Evolutionary conservation across 2,329 filamentous ascomycete species (phyloP).

Genomic region (Stagonosporopsis tanaceti): DNA sequence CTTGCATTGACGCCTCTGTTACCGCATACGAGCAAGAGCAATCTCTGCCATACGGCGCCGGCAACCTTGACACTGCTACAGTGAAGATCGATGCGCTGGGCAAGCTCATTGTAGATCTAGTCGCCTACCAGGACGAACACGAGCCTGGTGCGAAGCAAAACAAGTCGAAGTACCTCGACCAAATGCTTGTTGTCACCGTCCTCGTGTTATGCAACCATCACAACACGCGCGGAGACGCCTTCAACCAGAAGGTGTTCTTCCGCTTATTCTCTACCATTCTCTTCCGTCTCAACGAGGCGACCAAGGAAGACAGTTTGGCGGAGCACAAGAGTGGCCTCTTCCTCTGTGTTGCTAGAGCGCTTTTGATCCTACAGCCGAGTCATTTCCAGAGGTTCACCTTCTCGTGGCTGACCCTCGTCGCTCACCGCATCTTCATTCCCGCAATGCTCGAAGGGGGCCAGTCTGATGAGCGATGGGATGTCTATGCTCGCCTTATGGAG

Average conservation of each 20-base stretch:
- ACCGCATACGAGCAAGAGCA: slow-evolving; percentile 77
- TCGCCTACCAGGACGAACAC: slow-evolving; percentile 72
- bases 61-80: slow-evolving; percentile 66
- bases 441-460: slow-evolving; percentile 72
- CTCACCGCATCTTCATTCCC: slow-evolving; percentile 86
- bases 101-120: slow-evolving; percentile 78
- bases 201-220: slow-evolving; percentile 88
- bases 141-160: slow-evolving; percentile 66
- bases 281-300: slow-evolving; percentile 73
- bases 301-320: slow-evolving; percentile 51
- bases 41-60: slow-evolving; percentile 64
- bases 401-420: slow-evolving; percentile 81
- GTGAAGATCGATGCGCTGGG: slow-evolving; percentile 80
- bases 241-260: slow-evolving; percentile 91
- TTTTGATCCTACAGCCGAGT: slow-evolving; percentile 77
- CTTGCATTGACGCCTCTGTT: slow-evolving; percentile 81
- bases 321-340: slow-evolving; percentile 74
- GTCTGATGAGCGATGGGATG: slow-evolving; percentile 71
- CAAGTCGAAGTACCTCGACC: slow-evolving; percentile 77
- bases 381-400: slow-evolving; percentile 85
- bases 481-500: slow-evolving; percentile 76
- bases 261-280: slow-evolving; percentile 85
- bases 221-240: slow-evolving; percentile 77
- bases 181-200: slow-evolving; percentile 77
- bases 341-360: slow-evolving; percentile 72